A percentile compares a stretch with the other conserved stretches of the same genome.
phyloP scores from a whole-genome alignment of 2,329 filamentous ascomycete species.

The Colletotrichum tabaci region DNA sequence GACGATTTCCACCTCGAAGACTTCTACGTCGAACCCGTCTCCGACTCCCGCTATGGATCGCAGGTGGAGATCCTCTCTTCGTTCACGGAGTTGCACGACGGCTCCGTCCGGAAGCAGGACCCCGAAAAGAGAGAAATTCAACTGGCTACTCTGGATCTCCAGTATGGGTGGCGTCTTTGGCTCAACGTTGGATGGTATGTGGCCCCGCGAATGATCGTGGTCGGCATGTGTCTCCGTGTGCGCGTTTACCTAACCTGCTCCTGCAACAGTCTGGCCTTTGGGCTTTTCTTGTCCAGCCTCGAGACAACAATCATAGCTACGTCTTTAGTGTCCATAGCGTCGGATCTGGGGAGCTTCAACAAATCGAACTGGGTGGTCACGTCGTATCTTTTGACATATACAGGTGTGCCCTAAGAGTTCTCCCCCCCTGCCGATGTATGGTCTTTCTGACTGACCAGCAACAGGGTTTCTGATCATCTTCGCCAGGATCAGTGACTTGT shows the following conservation, averaged over 20 bases:
- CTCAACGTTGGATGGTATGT: slow-evolving; percentile 9
- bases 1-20: not conserved
- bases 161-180: slow-evolving; percentile 16
- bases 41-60: not conserved
- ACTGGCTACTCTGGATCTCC: slow-evolving; percentile 6
- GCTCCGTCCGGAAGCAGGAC: not conserved
- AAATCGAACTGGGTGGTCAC: slow-evolving; percentile 10
- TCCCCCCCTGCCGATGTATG: no score
- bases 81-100: not conserved
- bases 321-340: slow-evolving; percentile 5
- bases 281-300: slow-evolving; percentile 8
- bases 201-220: no score
- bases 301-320: slow-evolving; percentile 18
- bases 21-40: not conserved
- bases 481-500: slow-evolving; percentile 61
- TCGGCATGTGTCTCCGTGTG: no score
- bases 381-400: slow-evolving; percentile 9
- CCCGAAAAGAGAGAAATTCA: not conserved
- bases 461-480: slow-evolving; percentile 58
- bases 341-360: slow-evolving; percentile 7
- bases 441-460: not conserved
- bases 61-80: no score
- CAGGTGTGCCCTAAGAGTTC: not conserved
- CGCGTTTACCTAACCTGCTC: not conserved
- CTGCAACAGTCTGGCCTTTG: slow-evolving; percentile 1